Percentiles rank a stretch among this genome's conserved stretches.
Evolutionary conservation across 2,329 filamentous ascomycete species (phyloP).

Genomic region (Pseudocercospora musae): DNA sequence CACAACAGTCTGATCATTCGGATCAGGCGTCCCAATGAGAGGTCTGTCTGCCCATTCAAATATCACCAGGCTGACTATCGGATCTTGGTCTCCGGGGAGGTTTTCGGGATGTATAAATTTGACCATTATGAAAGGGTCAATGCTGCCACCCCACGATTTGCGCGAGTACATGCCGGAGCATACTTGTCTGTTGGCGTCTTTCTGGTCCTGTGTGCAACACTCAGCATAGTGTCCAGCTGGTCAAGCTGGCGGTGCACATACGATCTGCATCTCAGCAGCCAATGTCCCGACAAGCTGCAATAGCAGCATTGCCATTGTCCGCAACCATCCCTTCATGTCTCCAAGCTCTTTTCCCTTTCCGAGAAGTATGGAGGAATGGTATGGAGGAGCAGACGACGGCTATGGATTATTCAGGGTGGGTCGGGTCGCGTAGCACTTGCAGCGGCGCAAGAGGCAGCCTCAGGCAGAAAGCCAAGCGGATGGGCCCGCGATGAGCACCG

Average conservation of each 20-base stretch:
- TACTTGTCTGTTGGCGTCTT: slow-evolving; percentile 72
- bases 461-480: background rate
- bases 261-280: slow-evolving; percentile 34
- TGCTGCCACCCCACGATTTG: slow-evolving; percentile 79
- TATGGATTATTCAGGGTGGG: too few relatives aligned
- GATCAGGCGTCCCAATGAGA: slow-evolving; percentile 67
- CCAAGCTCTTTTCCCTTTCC: slow-evolving; percentile 5
- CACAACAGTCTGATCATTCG: slow-evolving; percentile 35
- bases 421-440: background rate
- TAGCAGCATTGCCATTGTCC: slow-evolving; percentile 28
- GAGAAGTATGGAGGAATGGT: background rate
- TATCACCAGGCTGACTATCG: slow-evolving; percentile 77
- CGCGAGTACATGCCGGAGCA: slow-evolving; percentile 94
- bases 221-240: slow-evolving; percentile 11
- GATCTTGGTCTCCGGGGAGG: slow-evolving; percentile 60
- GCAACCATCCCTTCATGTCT: slow-evolving; percentile 33
- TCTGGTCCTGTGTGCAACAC: slow-evolving; percentile 61
- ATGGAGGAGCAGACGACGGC: background rate
- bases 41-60: slow-evolving; percentile 91
- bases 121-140: slow-evolving; percentile 84
- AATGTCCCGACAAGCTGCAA: slow-evolving; percentile 26
- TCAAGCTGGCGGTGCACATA: slow-evolving; percentile 18
- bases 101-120: slow-evolving; percentile 66
- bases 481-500: background rate
- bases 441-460: background rate